Percentiles rank a stretch among this genome's conserved stretches.
phyloP scores from a whole-genome alignment of 148 eudicot genomes.

The Salicornia ramosissima region DNA sequence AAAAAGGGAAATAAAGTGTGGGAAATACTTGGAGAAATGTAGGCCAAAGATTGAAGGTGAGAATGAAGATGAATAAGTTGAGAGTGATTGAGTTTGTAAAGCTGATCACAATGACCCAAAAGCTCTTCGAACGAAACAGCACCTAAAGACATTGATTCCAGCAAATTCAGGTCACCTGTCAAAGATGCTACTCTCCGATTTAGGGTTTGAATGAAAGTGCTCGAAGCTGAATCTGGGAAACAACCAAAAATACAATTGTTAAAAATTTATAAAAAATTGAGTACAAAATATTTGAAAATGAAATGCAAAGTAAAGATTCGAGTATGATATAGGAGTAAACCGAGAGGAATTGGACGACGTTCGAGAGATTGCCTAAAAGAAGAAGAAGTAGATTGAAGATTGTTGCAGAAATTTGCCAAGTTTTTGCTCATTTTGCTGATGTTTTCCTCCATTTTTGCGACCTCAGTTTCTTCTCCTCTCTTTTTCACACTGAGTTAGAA shows the following conservation, averaged over 20 bases:
- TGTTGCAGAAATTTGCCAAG: conserved; percentile 61
- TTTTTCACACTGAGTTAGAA: no score
- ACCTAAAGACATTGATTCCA: conserved; percentile 74
- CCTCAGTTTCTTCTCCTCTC: no score
- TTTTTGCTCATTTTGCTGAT: conserved; percentile 40
- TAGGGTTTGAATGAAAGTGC: conserved; percentile 68
- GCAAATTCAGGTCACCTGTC: conserved; percentile 54
- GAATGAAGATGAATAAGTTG: conserved; percentile 46
- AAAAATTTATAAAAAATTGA: background rate
- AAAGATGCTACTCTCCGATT: conserved; percentile 51
- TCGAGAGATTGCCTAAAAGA: conserved; percentile 78
- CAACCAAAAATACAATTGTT: background rate
- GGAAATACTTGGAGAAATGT: conserved; percentile 38
- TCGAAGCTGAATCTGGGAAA: conserved; percentile 74
- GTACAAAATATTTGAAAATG: no score
- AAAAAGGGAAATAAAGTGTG: background rate
- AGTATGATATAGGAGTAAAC: conserved; percentile 20
- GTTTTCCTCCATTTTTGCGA: conserved; percentile 47
- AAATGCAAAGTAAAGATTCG: background rate
- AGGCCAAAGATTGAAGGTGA: conserved; percentile 39
- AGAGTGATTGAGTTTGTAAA: conserved; percentile 56
- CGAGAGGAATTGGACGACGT: conserved; percentile 87
- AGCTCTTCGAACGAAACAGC: conserved; percentile 94
- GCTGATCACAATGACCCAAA: conserved; percentile 74
- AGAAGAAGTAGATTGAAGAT: conserved; percentile 49